Percentiles rank a stretch among this genome's conserved stretches.
These are phyloP conservation scores for Alternaria gaisen DNA, from an alignment of 2,329 filamentous ascomycete species.

Conservation along the genomic window DNA sequence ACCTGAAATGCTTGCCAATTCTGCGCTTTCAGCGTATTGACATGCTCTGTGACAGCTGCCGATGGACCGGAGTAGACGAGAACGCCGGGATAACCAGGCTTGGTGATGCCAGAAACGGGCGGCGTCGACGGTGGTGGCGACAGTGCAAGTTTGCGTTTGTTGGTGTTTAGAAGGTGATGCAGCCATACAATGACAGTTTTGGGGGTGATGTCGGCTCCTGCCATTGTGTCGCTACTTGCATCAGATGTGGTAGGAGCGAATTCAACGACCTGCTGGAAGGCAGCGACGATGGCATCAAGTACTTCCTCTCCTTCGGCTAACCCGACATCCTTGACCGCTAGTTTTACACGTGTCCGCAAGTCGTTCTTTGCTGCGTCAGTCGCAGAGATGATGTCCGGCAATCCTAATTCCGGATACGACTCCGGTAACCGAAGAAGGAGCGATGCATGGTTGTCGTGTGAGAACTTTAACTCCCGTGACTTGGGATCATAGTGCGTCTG, in stretches of 20 bases:
- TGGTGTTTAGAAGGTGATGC: slow-evolving; percentile 57
- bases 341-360: slow-evolving; percentile 45
- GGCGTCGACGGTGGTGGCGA: slow-evolving; percentile 36
- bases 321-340: slow-evolving; percentile 33
- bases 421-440: slow-evolving; percentile 53
- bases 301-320: slow-evolving; percentile 53
- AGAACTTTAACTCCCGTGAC: slow-evolving; percentile 52
- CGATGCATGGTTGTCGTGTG: slow-evolving; percentile 27
- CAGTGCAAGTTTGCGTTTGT: slow-evolving; percentile 57
- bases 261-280: slow-evolving; percentile 44
- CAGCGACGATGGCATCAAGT: slow-evolving; percentile 53
- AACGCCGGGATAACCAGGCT: slow-evolving; percentile 58
- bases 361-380: slow-evolving; percentile 48
- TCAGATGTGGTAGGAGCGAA: neutral
- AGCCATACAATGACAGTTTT: slow-evolving; percentile 57
- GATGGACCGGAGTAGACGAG: slow-evolving; percentile 55
- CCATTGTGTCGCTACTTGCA: neutral
- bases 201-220: neutral
- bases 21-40: slow-evolving; percentile 54
- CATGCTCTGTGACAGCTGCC: slow-evolving; percentile 51
- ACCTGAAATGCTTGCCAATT: slow-evolving; percentile 60
- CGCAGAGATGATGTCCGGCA: slow-evolving; percentile 53
- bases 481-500: slow-evolving; percentile 47
- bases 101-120: slow-evolving; percentile 54
- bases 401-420: slow-evolving; percentile 47